Percentiles rank a stretch among this genome's conserved stretches.
These are phyloP conservation scores for Phyllosticta citribraziliensis DNA, from an alignment of 2,329 filamentous ascomycete genomes.

Conservation along the genomic window DNA sequence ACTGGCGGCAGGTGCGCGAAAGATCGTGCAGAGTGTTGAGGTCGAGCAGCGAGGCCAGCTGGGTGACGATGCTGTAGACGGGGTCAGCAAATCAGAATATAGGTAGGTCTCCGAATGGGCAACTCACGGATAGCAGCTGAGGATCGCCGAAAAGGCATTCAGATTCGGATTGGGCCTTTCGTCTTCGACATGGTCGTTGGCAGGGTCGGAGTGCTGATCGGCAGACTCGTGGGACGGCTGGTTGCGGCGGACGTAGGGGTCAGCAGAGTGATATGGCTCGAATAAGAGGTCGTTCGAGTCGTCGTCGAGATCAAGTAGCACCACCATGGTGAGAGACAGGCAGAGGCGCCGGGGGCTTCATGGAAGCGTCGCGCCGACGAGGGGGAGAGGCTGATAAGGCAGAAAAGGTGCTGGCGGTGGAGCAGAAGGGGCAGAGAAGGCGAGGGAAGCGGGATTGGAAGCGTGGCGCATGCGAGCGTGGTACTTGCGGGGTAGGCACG, in stretches of 20 bases:
- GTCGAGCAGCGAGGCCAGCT: constrained; percentile 69
- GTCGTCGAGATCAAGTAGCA: constrained; percentile 35
- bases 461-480: neutral
- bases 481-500: neutral
- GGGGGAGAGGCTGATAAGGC: neutral
- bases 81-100: neutral
- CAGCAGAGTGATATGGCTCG: constrained; percentile 17
- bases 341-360: constrained; percentile 3
- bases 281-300: constrained; percentile 20
- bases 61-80: constrained; percentile 59
- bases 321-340: constrained; percentile 28
- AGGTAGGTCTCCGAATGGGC: constrained; percentile 19
- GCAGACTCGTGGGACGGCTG: constrained; percentile 3
- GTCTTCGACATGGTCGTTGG: constrained; percentile 13
- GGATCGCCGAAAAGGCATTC: constrained; percentile 51
- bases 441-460: neutral
- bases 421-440: neutral
- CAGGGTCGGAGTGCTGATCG: constrained; percentile 5
- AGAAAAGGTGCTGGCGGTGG: neutral
- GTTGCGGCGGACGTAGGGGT: constrained; percentile 11
- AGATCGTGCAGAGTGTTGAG: constrained; percentile 79
- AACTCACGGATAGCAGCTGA: constrained; percentile 60
- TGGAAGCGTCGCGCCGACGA: constrained; percentile 4
- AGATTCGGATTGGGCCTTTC: constrained; percentile 41
- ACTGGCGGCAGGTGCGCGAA: constrained; percentile 69